A percentile compares a stretch with the other conserved stretches of the same genome.
Conservation (phyloP, 1,284 basidiomycete genomes). For the Ceratobasidium sp. region DNA sequence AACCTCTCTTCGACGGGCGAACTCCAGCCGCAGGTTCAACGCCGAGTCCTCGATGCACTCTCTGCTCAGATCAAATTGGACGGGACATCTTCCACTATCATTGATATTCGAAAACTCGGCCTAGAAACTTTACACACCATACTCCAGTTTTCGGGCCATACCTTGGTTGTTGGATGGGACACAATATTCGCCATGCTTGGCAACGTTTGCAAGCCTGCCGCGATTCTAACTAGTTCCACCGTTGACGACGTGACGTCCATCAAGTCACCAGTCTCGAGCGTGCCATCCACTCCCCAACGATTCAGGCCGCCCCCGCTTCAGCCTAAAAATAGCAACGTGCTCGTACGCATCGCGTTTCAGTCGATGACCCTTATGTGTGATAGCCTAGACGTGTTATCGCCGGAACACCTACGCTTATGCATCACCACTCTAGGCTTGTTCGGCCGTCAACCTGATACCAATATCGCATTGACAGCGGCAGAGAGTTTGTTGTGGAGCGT, state of each 20-base stretch:
- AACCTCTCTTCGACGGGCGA: constrained; percentile 72
- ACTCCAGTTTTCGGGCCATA: constrained; percentile 91
- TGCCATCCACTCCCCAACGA: constrained; percentile 31
- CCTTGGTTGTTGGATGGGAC: constrained; percentile 91
- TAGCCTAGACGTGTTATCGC: constrained; percentile 84
- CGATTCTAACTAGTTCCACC: constrained; percentile 7
- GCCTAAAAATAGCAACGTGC: constrained; percentile 69
- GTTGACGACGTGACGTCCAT: constrained; percentile 27
- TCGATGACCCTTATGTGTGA: constrained; percentile 96
- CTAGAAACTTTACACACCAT: constrained; percentile 91
- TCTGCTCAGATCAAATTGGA: constrained; percentile 81
- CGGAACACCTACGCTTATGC: constrained; percentile 85
- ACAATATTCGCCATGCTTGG: constrained; percentile 91
- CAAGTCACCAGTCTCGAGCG: constrained; percentile 31
- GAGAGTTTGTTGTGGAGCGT: constrained; percentile 93
- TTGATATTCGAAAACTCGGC: constrained; percentile 87
- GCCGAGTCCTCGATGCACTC: constrained; percentile 85
- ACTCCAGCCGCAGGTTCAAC: constrained; percentile 78
- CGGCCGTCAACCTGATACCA: constrained; percentile 92
- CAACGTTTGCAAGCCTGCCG: constrained; percentile 75
- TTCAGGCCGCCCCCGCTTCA: constrained; percentile 50
- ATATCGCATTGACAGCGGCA: constrained; percentile 93
- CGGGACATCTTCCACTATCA: constrained; percentile 66
- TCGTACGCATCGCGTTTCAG: constrained; percentile 93
- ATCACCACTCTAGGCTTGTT: constrained; percentile 92